These are phyloP conservation scores for Effrenium voratum DNA, from an alignment of 73 alveolate genomes.

Conservation along the genomic window DNA sequence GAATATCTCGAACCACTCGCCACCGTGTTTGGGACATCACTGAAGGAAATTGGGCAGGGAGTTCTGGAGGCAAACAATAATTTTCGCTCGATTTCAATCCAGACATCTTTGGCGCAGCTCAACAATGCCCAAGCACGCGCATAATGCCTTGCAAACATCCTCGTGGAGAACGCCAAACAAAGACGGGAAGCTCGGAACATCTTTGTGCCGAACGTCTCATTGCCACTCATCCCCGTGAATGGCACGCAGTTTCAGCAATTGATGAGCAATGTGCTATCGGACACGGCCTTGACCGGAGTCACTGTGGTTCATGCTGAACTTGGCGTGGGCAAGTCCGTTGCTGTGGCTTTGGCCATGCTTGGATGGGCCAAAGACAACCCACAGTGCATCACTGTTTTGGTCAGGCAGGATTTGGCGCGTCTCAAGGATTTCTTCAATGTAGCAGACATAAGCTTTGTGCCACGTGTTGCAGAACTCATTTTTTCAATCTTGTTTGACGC, in stretches of 20 bases:
- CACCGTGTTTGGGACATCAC: constrained; percentile 7
- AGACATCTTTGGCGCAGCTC: not conserved
- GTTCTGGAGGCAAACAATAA: constrained; percentile 43
- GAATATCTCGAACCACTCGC: constrained; percentile 12
- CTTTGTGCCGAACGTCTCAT: constrained; percentile 1
- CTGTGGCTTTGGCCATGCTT: constrained; percentile 18
- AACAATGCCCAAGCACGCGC: constrained; percentile 28
- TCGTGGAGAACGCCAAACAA: not conserved
- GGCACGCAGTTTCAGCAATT: constrained; percentile 26
- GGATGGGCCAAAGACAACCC: constrained; percentile 35
- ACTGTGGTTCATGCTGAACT: constrained; percentile 19
- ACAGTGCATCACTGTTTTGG: constrained; percentile 12
- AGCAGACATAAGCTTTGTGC: not conserved
- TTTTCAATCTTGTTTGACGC: not conserved
- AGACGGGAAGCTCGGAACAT: not conserved
- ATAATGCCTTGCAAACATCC: not conserved
- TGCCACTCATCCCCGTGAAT: constrained; percentile 42
- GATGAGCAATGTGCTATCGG: constrained; percentile 39
- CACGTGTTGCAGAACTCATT: not conserved
- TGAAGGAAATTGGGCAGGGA: constrained; percentile 8
- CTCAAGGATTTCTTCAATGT: not conserved
- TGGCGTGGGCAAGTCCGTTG: constrained; percentile 38
- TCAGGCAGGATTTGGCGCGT: not conserved
- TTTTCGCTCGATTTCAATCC: not conserved
- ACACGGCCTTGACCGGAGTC: constrained; percentile 19